Base-by-base conservation (phyloP, 2,329 filamentous ascomycete genomes). In the Trichoderma simmonsii region DNA sequence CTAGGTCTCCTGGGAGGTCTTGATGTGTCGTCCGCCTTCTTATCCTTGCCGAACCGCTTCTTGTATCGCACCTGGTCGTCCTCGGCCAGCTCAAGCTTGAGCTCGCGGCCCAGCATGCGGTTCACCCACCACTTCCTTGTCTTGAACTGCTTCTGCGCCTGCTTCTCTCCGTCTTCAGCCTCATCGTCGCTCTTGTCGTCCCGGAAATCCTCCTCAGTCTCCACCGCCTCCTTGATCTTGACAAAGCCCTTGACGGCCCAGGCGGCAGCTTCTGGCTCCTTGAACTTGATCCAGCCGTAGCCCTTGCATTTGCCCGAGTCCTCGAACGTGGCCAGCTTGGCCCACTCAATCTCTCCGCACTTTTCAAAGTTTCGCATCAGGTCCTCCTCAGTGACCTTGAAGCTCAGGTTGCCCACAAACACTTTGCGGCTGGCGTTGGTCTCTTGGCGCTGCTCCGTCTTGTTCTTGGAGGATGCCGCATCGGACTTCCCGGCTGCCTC, bases 291-390 rank as follows among this genome's bases (percentile, higher is more conserved):
- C 95, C 96, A 99, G 6, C 92, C 96, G 83, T 92, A 99, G 21
- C 96, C 97, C 84, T 98, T 98, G 85, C 96, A 99, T 84, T 98
- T 99, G 57, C 96, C 96, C 24, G 92, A 92, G 81, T 99, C 97
- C 81, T 98, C 93, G 79, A 99, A 99, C 0, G 95, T 97, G 3
- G 96, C 96, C 75, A 98, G 86, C 83, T 97, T 95, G 75, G 94
- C 88, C 84, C 93, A 93, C 68, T 91, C 89, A 73, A 98, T 89
- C 74, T 91, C 86, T 65, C 96, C 96, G 79, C 95, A 98, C 80
- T 91, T 93, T 63, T 87, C 87, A 81, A 97, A 98, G 79, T 97
- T 93, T 74, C 91, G 87, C 75, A 90, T 86, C 64, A 99, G 82
- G 76, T 93, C 90, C 70, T 97, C 94, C 77, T 95, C 92, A 7